Evolutionary conservation across 495 filamentous ascomycete genomes (phyloP).

Genomic region (Amphirosellinia nigrospora): DNA sequence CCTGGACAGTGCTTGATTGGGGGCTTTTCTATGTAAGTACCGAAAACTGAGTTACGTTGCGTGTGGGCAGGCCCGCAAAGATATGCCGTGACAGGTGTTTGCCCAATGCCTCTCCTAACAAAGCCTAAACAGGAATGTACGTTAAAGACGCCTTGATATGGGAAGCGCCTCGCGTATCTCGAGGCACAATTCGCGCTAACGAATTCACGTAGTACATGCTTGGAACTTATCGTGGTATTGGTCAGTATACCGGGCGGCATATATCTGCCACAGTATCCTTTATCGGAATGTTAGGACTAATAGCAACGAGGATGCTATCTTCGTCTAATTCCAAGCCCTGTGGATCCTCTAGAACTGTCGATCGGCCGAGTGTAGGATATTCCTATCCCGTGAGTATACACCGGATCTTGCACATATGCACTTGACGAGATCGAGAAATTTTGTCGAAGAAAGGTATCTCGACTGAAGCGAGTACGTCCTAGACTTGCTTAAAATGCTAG

Average conservation of each 20-base stretch:
- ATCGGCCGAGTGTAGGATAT: slow-evolving; percentile 25
- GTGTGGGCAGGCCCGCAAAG: too few relatives aligned
- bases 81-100: too few relatives aligned
- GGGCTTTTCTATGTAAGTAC: too few relatives aligned
- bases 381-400: slow-evolving; percentile 26
- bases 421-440: slow-evolving; percentile 17
- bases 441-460: slow-evolving; percentile 27
- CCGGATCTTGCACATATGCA: slow-evolving; percentile 20
- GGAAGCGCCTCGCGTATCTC: too few relatives aligned
- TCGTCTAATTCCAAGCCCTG: slow-evolving; percentile 39
- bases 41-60: too few relatives aligned
- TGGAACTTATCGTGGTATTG: too few relatives aligned
- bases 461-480: slow-evolving; percentile 26
- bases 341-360: slow-evolving; percentile 38
- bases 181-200: too few relatives aligned
- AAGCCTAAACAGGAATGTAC: too few relatives aligned
- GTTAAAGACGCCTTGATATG: too few relatives aligned
- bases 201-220: too few relatives aligned
- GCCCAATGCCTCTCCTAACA: too few relatives aligned
- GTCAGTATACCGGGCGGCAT: slow-evolving; percentile 29
- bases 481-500: slow-evolving; percentile 26
- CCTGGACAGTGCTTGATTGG: too few relatives aligned
- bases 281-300: slow-evolving; percentile 31
- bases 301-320: slow-evolving; percentile 34
- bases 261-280: slow-evolving; percentile 39